Evolutionary conservation across 2,329 filamentous ascomycete genomes (phyloP).

Genomic region (Dactylellina leptospora): DNA sequence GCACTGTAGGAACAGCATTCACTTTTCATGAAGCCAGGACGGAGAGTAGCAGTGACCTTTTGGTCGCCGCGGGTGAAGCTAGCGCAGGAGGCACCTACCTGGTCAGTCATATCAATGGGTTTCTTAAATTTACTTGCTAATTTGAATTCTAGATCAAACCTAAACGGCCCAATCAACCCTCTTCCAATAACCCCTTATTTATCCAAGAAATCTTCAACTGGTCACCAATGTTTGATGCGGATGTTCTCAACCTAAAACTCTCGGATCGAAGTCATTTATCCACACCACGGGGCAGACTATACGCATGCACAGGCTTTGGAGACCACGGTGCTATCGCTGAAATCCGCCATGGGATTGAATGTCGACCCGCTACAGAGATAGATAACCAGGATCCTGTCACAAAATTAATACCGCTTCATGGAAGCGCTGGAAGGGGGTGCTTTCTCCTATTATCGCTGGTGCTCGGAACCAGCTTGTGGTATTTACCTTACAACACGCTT

Average conservation of each 20-base stretch:
- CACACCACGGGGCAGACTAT: conserved; percentile 63
- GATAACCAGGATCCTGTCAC: conserved; percentile 32
- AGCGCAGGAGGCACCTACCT: conserved; percentile 80
- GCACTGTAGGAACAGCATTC: conserved; percentile 83
- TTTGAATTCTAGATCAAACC: conserved; percentile 28
- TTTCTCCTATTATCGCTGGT: conserved; percentile 32
- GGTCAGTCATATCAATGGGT: conserved; percentile 61
- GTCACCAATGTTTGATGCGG: conserved; percentile 65
- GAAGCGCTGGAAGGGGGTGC: conserved; percentile 21
- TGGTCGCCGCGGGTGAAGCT: conserved; percentile 80
- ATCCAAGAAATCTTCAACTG: conserved; percentile 63
- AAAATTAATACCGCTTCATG: conserved; percentile 39
- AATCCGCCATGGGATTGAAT: conserved; percentile 74
- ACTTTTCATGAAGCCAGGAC: conserved; percentile 66
- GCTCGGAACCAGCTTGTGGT: conserved; percentile 34
- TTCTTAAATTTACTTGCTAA: not conserved
- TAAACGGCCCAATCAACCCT: conserved; percentile 18
- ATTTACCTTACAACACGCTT: conserved; percentile 27
- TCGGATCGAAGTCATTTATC: conserved; percentile 53
- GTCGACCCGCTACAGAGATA: conserved; percentile 64
- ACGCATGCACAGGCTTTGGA: conserved; percentile 73
- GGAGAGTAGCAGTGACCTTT: conserved; percentile 72
- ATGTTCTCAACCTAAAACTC: conserved; percentile 59
- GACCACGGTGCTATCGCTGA: conserved; percentile 72
- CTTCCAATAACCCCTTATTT: conserved; percentile 64